Percentiles rank a stretch among this genome's conserved stretches.
These are phyloP conservation scores for Aspergillus panamensis DNA, from an alignment of 495 filamentous ascomycete genomes.

Conservation along the genomic window DNA sequence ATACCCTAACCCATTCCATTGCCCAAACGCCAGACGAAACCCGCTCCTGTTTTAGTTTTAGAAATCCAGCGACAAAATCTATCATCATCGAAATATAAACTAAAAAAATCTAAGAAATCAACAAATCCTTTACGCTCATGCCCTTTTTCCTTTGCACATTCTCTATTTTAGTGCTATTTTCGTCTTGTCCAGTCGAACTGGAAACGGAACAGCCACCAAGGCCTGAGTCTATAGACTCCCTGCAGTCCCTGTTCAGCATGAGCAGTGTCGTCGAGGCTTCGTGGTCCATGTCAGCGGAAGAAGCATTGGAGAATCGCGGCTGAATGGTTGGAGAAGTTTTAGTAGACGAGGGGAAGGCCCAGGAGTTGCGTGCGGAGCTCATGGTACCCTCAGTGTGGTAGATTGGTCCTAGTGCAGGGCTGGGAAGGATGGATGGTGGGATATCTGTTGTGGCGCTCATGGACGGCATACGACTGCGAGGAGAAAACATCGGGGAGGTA, in stretches of 20 bases:
- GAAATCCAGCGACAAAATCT: slow-evolving; percentile 4
- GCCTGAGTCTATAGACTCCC: slow-evolving; percentile 40
- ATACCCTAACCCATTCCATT: background rate
- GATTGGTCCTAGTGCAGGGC: slow-evolving; percentile 39
- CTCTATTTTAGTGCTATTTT: background rate
- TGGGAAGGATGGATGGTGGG: slow-evolving; percentile 38
- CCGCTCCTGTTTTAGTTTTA: background rate
- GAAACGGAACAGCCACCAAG: slow-evolving; percentile 25
- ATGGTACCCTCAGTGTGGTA: slow-evolving; percentile 26
- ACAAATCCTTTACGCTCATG: slow-evolving; percentile 77
- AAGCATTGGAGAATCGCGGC: slow-evolving; percentile 23
- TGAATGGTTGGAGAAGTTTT: slow-evolving; percentile 36
- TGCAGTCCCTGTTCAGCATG: slow-evolving; percentile 71
- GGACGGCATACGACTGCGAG: slow-evolving; percentile 33
- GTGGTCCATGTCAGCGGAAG: slow-evolving; percentile 56
- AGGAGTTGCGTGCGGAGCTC: slow-evolving; percentile 19
- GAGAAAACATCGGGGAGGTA: slow-evolving; percentile 41
- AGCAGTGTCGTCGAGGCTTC: slow-evolving; percentile 78
- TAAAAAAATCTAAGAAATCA: slow-evolving; percentile 50
- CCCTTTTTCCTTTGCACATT: slow-evolving; percentile 40
- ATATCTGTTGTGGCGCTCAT: slow-evolving; percentile 28
- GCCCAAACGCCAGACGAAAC: slow-evolving; percentile 2
- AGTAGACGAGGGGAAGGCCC: slow-evolving; percentile 23
- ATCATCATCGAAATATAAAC: slow-evolving; percentile 1
- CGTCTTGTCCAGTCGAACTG: slow-evolving; percentile 5